Evolutionary conservation across 352 stramenopile genomes (phyloP).

Genomic region (Globisporangium spinosum): DNA sequence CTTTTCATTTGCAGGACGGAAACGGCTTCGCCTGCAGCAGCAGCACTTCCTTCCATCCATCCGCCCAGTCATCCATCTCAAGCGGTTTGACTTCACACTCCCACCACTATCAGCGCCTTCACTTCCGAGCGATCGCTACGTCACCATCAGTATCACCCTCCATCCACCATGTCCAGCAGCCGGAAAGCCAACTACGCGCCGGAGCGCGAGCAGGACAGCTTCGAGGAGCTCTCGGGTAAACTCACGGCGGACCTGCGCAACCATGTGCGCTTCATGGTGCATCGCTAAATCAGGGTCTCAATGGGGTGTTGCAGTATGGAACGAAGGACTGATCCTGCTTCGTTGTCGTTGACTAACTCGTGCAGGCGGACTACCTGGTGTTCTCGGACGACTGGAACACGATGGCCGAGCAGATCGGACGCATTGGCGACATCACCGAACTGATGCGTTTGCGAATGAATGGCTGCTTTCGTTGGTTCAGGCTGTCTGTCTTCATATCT

Average conservation of each 20-base stretch:
- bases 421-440: slow-evolving; percentile 88
- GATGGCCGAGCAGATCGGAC: slow-evolving; percentile 86
- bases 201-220: slow-evolving; percentile 57
- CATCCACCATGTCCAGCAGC: slow-evolving; percentile 28
- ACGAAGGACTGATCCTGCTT: neutral
- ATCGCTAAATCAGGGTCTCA: neutral
- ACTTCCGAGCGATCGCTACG: neutral
- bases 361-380: slow-evolving; percentile 77
- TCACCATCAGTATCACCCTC: neutral
- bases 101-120: neutral
- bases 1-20: slow-evolving; percentile 4
- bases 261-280: slow-evolving; percentile 84
- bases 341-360: too few species aligned
- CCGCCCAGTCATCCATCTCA: neutral
- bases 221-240: slow-evolving; percentile 84
- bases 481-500: too few species aligned
- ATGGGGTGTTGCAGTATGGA: neutral
- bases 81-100: too few species aligned
- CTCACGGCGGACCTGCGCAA: slow-evolving; percentile 82
- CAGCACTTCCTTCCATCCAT: neutral
- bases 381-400: slow-evolving; percentile 85
- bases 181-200: slow-evolving; percentile 66
- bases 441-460: slow-evolving; percentile 36
- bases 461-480: too few species aligned
- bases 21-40: neutral